Conservation (phyloP, 192 early-diverging fungal genomes). For the Entomortierella lignicola region DNA sequence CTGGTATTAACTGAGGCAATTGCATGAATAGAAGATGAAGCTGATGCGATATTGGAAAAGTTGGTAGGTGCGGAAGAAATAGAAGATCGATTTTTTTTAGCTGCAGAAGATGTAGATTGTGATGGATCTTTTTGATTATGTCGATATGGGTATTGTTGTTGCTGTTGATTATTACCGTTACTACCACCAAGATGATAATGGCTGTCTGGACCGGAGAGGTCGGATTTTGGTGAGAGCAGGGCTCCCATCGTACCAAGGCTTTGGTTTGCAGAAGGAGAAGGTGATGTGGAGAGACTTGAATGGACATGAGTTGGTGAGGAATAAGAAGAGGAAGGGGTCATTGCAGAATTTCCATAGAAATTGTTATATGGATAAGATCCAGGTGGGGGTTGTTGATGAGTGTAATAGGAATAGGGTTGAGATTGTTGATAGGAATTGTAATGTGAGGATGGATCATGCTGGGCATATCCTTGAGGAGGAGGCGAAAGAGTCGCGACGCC, state of each 20-base stretch:
- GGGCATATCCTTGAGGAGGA: constrained; percentile 23
- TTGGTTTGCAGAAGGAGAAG: constrained; percentile 29
- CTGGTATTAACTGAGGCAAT: constrained; percentile 27
- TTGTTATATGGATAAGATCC: constrained; percentile 15
- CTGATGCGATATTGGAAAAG: neutral
- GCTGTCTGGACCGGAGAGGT: constrained; percentile 10
- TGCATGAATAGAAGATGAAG: constrained; percentile 21
- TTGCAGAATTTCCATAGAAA: constrained; percentile 25
- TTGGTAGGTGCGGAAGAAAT: neutral
- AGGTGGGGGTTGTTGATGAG: constrained; percentile 13
- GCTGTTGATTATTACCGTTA: no score
- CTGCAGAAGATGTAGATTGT: constrained; percentile 1
- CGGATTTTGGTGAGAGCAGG: constrained; percentile 32
- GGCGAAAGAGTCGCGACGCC: constrained; percentile 22
- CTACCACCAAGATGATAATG: constrained; percentile 5
- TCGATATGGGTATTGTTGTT: constrained; percentile 11
- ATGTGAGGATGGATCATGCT: constrained; percentile 40
- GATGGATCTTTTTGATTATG: constrained; percentile 10
- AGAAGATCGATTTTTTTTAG: constrained; percentile 6
- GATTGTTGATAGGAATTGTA: constrained; percentile 26
- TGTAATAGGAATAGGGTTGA: constrained; percentile 26
- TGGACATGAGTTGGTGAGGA: constrained; percentile 35
- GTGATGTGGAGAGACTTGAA: constrained; percentile 29
- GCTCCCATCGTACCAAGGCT: constrained; percentile 40
- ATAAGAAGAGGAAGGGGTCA: constrained; percentile 27